These are phyloP conservation scores for Phytophthora megakarya DNA, from an alignment of 352 stramenopile genomes.

Conservation along the genomic window DNA sequence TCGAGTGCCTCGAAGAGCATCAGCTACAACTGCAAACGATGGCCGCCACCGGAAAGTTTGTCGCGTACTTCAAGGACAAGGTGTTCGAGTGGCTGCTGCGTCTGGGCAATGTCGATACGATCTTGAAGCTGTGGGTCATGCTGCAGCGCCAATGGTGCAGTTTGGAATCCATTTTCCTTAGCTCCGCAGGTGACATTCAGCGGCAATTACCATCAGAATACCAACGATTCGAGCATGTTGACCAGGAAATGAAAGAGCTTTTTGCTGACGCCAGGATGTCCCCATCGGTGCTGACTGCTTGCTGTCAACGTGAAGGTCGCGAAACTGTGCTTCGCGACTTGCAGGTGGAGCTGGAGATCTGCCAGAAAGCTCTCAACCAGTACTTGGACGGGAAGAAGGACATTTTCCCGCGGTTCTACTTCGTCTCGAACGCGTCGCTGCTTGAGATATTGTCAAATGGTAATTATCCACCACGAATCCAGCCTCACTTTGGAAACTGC, in stretches of 20 bases:
- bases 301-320: conserved; percentile 76
- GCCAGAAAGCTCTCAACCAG: conserved; percentile 95
- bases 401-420: conserved; percentile 97
- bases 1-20: conserved; percentile 95
- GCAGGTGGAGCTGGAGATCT: conserved; percentile 92
- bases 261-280: conserved; percentile 61
- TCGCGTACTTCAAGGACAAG: conserved; percentile 95
- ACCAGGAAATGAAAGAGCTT: conserved; percentile 86
- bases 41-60: conserved; percentile 96
- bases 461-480: conserved; percentile 83
- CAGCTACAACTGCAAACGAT: conserved; percentile 96
- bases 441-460: conserved; percentile 96
- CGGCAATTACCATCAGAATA: conserved; percentile 92
- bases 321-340: conserved; percentile 84
- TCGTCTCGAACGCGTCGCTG: conserved; percentile 94
- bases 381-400: conserved; percentile 98
- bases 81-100: conserved; percentile 94
- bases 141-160: conserved; percentile 93
- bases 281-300: conserved; percentile 77
- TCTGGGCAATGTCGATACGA: conserved; percentile 92
- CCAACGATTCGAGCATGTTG: conserved; percentile 88
- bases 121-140: conserved; percentile 93
- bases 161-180: conserved; percentile 96
- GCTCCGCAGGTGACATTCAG: conserved; percentile 91
- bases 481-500: conserved; percentile 90